These are phyloP conservation scores for Daldinia decipiens DNA, from an alignment of 495 filamentous ascomycete genomes.

Conservation along the genomic window DNA sequence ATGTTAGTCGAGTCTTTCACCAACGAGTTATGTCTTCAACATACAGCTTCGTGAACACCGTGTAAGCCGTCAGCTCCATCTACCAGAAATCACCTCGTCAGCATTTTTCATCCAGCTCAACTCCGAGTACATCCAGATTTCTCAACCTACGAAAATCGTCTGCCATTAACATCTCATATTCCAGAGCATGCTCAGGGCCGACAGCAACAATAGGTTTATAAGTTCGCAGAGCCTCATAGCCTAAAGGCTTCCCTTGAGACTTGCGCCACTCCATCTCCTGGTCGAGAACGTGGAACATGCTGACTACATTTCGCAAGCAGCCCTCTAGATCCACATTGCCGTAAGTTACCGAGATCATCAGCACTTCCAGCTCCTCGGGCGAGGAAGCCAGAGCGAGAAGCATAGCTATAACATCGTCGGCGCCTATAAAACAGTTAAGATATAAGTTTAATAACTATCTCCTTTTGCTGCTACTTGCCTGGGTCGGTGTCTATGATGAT, in stretches of 20 bases:
- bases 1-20: constrained; percentile 16
- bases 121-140: neutral
- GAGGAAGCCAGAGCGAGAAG: constrained; percentile 84
- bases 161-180: constrained; percentile 81
- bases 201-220: constrained; percentile 85
- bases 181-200: constrained; percentile 84
- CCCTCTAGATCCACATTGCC: constrained; percentile 89
- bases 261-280: constrained; percentile 87
- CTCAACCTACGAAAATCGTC: constrained; percentile 86
- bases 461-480: constrained; percentile 52
- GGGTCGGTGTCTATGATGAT: constrained; percentile 97
- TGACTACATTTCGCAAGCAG: constrained; percentile 90
- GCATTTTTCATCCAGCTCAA: too few relatives aligned
- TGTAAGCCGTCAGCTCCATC: constrained; percentile 92
- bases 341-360: constrained; percentile 91
- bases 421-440: constrained; percentile 62
- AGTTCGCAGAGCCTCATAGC: constrained; percentile 73
- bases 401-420: constrained; percentile 88
- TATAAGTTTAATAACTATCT: constrained; percentile 1
- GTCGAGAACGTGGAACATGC: constrained; percentile 92
- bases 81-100: constrained; percentile 48
- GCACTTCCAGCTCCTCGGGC: constrained; percentile 86
- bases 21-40: constrained; percentile 35
- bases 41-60: constrained; percentile 83
- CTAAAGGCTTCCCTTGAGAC: constrained; percentile 67